Base-by-base conservation (phyloP, 768 basidiomycete species). In the Calocera viscosa region DNA sequence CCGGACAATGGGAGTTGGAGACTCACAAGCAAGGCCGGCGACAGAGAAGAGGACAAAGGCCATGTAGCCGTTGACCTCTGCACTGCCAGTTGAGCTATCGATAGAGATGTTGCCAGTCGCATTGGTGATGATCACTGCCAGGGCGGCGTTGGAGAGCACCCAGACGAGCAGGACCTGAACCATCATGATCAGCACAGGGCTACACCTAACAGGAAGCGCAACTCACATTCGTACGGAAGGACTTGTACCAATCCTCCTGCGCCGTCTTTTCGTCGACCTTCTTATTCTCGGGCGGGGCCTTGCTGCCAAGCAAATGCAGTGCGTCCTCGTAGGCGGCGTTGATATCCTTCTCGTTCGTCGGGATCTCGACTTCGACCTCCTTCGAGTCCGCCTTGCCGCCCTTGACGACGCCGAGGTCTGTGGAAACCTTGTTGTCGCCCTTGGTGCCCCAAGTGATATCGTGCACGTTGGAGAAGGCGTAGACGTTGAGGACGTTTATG, bases 381-480 rank as follows among this genome's bases (percentile, higher is more conserved):
- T 86, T 86, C 67, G 87, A 77, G 66, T 77, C 76, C 63, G 73
- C 66, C 69, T 83, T 78, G 26, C n/a, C n/a, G n/a, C 72, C 73
- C 63, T 82, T 82, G 69, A 94, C 89, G 3, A 87, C 87, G 49
- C 95, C 96, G 5, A 98, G 84, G 70, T 94, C 91, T 28, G 87
- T 88, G 65, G 80, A 82, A 49, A 88, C 83, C 73, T 87, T 94
- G 80, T 93, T 94, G 76, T 90, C 91, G 35, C 91, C 95, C 74
- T 95, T 98, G 2, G 91, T 98, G 39, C 94, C 93, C 94, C 94
- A 94, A 2, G 90, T 92, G 11, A 94, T 87, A 68, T 94, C 93
- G 76, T 92, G 89, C 3, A 91, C 89, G 73, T 92, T 92, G 1
- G 90, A 85, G 70, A 92, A 91, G 2, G 87, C 88, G 72, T 94